Evolutionary conservation across 441 rosid genomes (phyloP), one percentile per base, ranked within the genome.

Genomic region (Populus trichocarpa): DNA sequence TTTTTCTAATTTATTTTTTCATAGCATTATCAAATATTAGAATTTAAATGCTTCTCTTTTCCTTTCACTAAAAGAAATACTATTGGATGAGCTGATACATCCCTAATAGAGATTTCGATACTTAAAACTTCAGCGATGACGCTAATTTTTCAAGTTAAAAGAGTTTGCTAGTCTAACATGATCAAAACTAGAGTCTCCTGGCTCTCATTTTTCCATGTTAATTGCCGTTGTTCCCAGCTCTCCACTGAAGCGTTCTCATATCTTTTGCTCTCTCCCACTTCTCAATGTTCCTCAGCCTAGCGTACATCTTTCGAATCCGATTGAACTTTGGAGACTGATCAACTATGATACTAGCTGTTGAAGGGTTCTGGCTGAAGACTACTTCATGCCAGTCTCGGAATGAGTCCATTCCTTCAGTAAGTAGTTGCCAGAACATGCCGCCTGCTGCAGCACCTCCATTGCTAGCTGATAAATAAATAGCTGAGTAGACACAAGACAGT

Each of bases 361-460:
- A 86, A 33, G 90, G 83, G 77, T 84, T 82, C 80, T 89, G 84
- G 18, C 85, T 83, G 74, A 90, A 80, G 71, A 89, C 72, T 5
- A 91, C 85, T 80, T 90, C 91, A 6, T 89, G 89, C 11, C 96
- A 92, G 67, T 91, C 96, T 46, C 89, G 74, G 71, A 84, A 86
- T 0, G 89, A 80, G 81, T 87, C 92, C 91, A 91, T 88, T 71
- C 91, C 96, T 79, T 85, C 86, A 0, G 90, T 77, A 16, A 87
- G 78, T 50, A 90, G 92, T 71, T 91, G 96, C 96, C 96, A 91
- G 86, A 90, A 90, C 78, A 88, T 84, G 85, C 92, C 86, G 3
- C 91, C 93, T 0, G 84, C 84, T 0, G 90, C 92, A 5, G 91
- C 90, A 35, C 92, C 93, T 16, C 96, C 92, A 18, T 79, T 83